Base-by-base conservation (phyloP, 2,329 filamentous ascomycete species). In the Trichoderma sp. region DNA sequence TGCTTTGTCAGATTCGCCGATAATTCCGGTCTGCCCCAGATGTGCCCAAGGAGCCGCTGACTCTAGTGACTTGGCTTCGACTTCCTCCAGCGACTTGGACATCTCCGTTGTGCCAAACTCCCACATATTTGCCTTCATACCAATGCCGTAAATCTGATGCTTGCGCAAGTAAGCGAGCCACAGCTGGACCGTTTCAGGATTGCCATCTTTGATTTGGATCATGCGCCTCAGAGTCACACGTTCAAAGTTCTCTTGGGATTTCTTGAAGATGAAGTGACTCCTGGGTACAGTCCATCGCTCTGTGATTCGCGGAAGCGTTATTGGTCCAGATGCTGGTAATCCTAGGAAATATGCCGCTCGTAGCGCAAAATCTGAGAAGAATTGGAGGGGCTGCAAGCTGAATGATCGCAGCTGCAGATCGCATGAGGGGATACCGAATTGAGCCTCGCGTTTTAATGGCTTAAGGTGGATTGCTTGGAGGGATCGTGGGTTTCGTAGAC, bases 121-220 rank as follows among this genome's bases (percentile, higher is more conserved):
- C 92, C 94, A 99, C 67, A 98, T 90, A 83, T 99, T 98, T 71
- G 97, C 97, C 89, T 99, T 99, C 95, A 99, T 97, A 80, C 97
- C 97, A 56, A 98, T 93, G n/a, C 97, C 97, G 79, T 97, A 94
- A 83, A 97, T 97, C 59, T 95, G 94, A 82, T 98, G 93, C 85
- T 97, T 97, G 81, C 94, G 91, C 82, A 99, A 84, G 82, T 97
- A 98, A 0, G 95, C 95, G 75, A 99, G 87, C 97, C 97, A 99
- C 33, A 95, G 85, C 84, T 97, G 93, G 45, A 99, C 95, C 1
- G 92, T 93, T 83, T 98, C 94, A 0, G 95, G 92, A 81, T 98
- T 89, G 0, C 95, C 97, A 81, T 98, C 97, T 78, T 94, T 93
- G 81, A 99, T 97, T 85, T 98, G 95, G 71, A 99, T 95, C 80